Base-by-base conservation (phyloP, 352 stramenopile genomes). In the Pythium biforme region DNA sequence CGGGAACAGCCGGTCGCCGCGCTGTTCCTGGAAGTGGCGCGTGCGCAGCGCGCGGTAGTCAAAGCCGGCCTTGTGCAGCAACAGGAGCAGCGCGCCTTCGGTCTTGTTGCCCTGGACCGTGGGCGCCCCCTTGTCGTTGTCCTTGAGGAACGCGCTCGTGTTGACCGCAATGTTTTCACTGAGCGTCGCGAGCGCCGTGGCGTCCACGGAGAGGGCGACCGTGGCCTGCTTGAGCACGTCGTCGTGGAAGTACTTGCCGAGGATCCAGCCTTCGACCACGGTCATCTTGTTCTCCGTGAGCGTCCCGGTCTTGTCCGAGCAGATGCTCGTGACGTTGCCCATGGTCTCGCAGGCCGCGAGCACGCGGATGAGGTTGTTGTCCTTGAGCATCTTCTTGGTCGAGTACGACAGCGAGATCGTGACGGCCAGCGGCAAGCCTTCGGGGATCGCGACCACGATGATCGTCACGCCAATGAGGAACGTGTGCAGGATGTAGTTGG, bases 281-380 rank as follows among this genome's bases (percentile, higher is more conserved):
- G 94, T 99, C 96, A 99, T 99, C 48, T 96, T 97, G 75, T 99
- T 99, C 62, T 98, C 90, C 22, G 94, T 98, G 31, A 99, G 81
- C 25, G 96, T 99, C 59, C 95, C 96, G 0, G 95, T 99, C 75
- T 97, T 98, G 76, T 98, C 95, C 1, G 90, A 97, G 64, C 93
- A 99, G 69, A 99, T 98, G 15, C 93, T 98, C 2, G 95, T 99
- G 20, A 96, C 95, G 73, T 95, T 98, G 33, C 96, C 95, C 81
- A 98, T 97, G 4, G 96, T 99, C 78, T 99, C 97, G 71, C 96
- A 98, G 12, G 95, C 96, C 26, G 97, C 89, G 15, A 99, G 77
- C 26, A 99, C 89, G 50, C 97, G 97, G 33, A 99, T 98, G 33
- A 99, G 86, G 70, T 99, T 99, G 73, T 99, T 96, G 73, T 99